Conservation (phyloP, 805 yeast genomes). For the Spencermartinsiella europaea region DNA sequence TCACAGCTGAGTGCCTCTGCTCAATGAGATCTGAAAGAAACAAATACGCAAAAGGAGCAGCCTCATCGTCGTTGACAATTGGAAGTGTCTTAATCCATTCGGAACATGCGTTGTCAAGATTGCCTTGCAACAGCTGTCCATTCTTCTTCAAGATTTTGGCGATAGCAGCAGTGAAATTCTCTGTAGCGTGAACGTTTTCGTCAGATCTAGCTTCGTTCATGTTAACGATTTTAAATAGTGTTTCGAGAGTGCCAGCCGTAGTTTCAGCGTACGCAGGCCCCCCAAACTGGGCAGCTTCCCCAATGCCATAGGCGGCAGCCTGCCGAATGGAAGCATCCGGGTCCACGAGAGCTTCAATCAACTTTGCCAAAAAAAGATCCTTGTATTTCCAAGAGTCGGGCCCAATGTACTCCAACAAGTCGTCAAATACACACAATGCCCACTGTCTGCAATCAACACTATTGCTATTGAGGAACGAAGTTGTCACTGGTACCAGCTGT, state of each 20-base stretch:
- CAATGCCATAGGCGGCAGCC: constrained; percentile 78
- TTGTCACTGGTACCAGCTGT: constrained; percentile 51
- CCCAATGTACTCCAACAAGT: constrained; percentile 76
- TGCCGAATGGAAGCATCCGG: constrained; percentile 64
- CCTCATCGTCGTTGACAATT: constrained; percentile 75
- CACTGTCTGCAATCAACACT: constrained; percentile 66
- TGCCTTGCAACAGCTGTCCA: constrained; percentile 48
- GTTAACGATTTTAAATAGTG: constrained; percentile 64
- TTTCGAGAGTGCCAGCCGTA: constrained; percentile 64
- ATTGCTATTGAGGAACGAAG: constrained; percentile 57
- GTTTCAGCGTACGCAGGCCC: constrained; percentile 58
- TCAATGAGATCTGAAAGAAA: constrained; percentile 71
- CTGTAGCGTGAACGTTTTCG: constrained; percentile 82
- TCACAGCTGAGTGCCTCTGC: constrained; percentile 55
- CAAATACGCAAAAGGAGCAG: constrained; percentile 77
- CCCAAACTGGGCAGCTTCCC: constrained; percentile 80
- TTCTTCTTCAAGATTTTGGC: constrained; percentile 73
- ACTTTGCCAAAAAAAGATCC: constrained; percentile 56
- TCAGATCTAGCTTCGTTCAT: constrained; percentile 82
- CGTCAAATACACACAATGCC: constrained; percentile 76
- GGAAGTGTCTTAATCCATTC: constrained; percentile 85
- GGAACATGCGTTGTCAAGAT: constrained; percentile 54
- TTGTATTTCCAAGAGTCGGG: constrained; percentile 57
- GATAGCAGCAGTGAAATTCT: constrained; percentile 74
- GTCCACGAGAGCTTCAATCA: constrained; percentile 55